Evolutionary conservation across 345 rosid species (phyloP), one percentile per base, ranked within the genome.

Genomic region (Anacardium occidentale): DNA sequence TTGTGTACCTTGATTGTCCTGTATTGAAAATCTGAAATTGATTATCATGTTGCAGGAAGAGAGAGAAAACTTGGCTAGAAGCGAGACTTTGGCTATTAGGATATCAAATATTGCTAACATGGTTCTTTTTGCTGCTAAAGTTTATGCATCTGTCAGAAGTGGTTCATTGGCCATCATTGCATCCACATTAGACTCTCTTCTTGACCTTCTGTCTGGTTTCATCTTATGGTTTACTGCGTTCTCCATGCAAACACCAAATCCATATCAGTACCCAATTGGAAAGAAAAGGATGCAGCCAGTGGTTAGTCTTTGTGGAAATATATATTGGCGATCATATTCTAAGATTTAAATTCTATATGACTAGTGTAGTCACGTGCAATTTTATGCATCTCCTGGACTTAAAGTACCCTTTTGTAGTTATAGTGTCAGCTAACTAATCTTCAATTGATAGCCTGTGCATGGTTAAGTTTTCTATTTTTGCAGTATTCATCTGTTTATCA

Each of bases 181-280:
- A 13, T 95, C 99, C 57, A 95, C 99, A 13, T 80, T 95, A 74
- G 99, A 95, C 80, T 95, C 99, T 62, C 97, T 95, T 77, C 99
- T 95, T 56, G 99, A 95, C 78, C 98, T 95, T 71, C 87, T 95
- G n/a, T 95, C 99, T 25, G 97, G 99, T 62, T 92, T 95, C 82
- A 95, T 95, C 84, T 81, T 95, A 26, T 95, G 99, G 99, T 95
- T 95, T 80, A 89, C 98, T 68, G 99, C 99, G 71, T 95, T 95
- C 81, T 91, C 98, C 15, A 95, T 95, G 98, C 93, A 91, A 82
- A 95, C 96, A 24, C 96, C 94, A 57, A 95, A 87, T 62, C 99
- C 96, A 0, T 95, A 95, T 77, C 97, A 85, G 77, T 95, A 95
- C 74, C 99, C 99, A 25, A 95, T 92, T 69, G 99, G 99, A 40